phyloP scores from a whole-genome alignment of 148 eudicot genomes.

The Rhododendron mucronatum region DNA sequence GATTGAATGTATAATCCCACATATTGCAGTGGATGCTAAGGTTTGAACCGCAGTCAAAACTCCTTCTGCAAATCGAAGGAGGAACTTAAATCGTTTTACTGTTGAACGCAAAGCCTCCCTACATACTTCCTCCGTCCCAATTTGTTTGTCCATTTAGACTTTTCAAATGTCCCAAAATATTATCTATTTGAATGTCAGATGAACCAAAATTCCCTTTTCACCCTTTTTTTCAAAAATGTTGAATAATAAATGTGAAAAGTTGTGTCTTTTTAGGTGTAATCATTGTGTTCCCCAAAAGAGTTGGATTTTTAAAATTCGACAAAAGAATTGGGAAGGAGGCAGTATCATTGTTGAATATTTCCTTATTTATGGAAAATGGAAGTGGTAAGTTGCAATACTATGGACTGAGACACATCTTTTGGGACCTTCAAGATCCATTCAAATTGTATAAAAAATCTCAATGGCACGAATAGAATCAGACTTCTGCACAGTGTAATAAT shows the following conservation, averaged over 20 bases:
- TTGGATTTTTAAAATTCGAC: too few species aligned
- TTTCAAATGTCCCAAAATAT: too few species aligned
- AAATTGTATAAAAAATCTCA: background rate
- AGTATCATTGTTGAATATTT: background rate
- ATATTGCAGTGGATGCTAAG: conserved; percentile 87
- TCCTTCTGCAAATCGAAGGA: conserved; percentile 56
- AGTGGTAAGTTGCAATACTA: background rate
- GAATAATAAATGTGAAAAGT: too few species aligned
- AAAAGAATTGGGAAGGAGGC: background rate
- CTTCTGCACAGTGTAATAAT: background rate
- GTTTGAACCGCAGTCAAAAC: conserved; percentile 94
- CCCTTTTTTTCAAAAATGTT: too few species aligned
- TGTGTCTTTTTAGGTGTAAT: too few species aligned
- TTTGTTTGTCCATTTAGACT: background rate
- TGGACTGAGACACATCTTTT: background rate
- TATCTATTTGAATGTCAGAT: too few species aligned
- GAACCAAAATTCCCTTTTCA: too few species aligned
- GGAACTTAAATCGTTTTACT: background rate
- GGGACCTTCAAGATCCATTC: background rate
- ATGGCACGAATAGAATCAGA: background rate
- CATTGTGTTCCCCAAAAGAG: too few species aligned
- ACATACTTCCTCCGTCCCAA: background rate
- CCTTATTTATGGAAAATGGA: background rate
- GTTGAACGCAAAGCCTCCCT: background rate
- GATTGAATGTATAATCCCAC: conserved; percentile 94